These are phyloP conservation scores for Nakazawaea laoshanensis DNA, from an alignment of 805 yeast species.

Conservation along the genomic window DNA sequence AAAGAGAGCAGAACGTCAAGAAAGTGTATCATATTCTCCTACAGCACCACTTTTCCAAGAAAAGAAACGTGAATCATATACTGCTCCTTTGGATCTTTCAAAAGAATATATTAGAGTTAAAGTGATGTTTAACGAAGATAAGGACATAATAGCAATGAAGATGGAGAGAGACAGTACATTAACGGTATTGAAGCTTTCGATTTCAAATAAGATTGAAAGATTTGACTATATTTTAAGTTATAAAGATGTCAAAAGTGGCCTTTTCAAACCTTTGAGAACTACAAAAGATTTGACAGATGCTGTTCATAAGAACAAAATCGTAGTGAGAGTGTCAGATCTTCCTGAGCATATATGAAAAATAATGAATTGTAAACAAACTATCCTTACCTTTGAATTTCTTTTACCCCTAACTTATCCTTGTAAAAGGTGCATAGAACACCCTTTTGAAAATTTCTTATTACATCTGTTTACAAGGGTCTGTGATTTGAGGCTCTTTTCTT, in stretches of 20 bases:
- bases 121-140: conserved; percentile 13
- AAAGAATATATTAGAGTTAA: conserved; percentile 12
- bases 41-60: conserved; percentile 5
- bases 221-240: conserved; percentile 12
- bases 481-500: no score
- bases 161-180: conserved; percentile 12
- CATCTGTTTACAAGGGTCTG: no score
- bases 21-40: conserved; percentile 10
- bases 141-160: conserved; percentile 12
- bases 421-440: no score
- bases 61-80: conserved; percentile 1
- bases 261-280: conserved; percentile 14
- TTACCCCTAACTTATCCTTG: no score
- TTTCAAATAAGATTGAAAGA: conserved; percentile 9
- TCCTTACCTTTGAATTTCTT: no score
- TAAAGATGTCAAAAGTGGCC: conserved; percentile 12
- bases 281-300: conserved; percentile 13
- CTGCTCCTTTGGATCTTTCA: not conserved
- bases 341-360: no score
- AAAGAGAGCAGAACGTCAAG: conserved; percentile 5
- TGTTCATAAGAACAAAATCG: conserved; percentile 11
- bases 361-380: no score
- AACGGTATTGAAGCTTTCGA: conserved; percentile 10
- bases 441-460: no score
- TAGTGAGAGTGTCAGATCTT: conserved; percentile 13